Evolutionary conservation across 805 yeast genomes (phyloP).

Genomic region (Wickerhamomyces rabaulensis): DNA sequence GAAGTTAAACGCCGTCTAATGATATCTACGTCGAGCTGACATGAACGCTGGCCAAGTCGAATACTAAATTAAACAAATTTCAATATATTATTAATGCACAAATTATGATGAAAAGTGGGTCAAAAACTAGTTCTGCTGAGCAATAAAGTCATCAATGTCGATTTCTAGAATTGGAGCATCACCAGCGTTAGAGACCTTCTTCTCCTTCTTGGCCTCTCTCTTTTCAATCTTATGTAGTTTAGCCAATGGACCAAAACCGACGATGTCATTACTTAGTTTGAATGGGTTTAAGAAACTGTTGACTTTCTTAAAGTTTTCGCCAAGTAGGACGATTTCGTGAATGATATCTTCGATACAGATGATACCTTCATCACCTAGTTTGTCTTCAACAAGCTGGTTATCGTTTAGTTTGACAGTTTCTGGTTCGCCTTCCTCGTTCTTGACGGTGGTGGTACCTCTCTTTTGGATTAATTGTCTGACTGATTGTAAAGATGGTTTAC

Average conservation of each 20-base stretch:
- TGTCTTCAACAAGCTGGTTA: constrained; percentile 70
- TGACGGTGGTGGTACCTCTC: constrained; percentile 53
- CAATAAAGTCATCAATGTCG: constrained; percentile 66
- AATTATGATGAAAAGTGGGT: background rate
- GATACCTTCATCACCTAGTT: constrained; percentile 61
- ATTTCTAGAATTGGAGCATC: constrained; percentile 63
- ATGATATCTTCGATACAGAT: constrained; percentile 79
- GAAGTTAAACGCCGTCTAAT: too few species aligned
- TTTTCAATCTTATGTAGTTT: constrained; percentile 60
- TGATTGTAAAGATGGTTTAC: constrained; percentile 68
- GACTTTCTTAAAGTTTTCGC: constrained; percentile 58
- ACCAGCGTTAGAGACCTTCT: constrained; percentile 50
- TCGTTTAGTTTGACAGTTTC: constrained; percentile 53
- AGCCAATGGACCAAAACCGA: constrained; percentile 71
- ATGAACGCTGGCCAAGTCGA: too few species aligned
- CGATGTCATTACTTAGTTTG: constrained; percentile 60
- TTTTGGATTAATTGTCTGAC: constrained; percentile 71
- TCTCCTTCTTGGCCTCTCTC: constrained; percentile 41
- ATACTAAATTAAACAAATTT: background rate
- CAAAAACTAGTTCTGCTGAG: constrained; percentile 50
- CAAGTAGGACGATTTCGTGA: constrained; percentile 60
- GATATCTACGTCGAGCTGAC: too few species aligned
- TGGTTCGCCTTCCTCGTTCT: constrained; percentile 29
- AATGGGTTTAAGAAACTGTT: constrained; percentile 66
- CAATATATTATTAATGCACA: background rate